Evolutionary conservation across 2,329 filamentous ascomycete species (phyloP), one percentile per base, ranked within the genome.

Genomic region (Lecanosticta acicola): DNA sequence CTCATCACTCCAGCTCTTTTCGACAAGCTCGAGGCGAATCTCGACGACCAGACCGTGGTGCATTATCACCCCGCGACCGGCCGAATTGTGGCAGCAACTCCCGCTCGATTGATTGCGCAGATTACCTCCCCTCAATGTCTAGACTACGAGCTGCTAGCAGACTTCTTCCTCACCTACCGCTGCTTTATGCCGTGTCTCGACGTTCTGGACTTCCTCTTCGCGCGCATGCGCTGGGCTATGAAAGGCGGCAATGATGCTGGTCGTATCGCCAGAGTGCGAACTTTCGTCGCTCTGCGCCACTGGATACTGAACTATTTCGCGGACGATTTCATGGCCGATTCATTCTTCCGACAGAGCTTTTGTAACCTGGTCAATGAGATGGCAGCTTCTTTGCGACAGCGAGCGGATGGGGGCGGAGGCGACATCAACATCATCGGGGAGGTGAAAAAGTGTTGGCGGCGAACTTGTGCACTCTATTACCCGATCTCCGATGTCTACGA

Each of bases 231-330:
- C 55, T 98, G 93, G 93, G 89, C 93, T 0, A 75, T 96, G 39
- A 79, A 79, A 39, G 79, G 87, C 45, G 72, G 78, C 38, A 87
- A 94, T 62, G 88, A 96, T 63, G 81, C 83, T 46, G 93, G 52
- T 32, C 86, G 89, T 62, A 87, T 98, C 42, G 93, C 96, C n/a
- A 81, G 91, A 40, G 94, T 98, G 13, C 81, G 93, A 34, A 94
- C 90, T 0, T 98, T 97, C 70, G 93, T 96, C 19, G 93, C 93
- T 5, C 76, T 97, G 36, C 82, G 93, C 46, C 93, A 98, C 67
- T 98, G 93, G 93, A 90, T 97, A 46, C 70, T 98, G 51, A 98
- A 98, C 66, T 98, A 98, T 67, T 98, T 97, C 57, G 77, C 87
- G 45, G 93, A 98, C 62, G 93, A 98, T 63, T 98, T 95, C 64